These are phyloP conservation scores for Phaeosphaeria sp. DNA, from an alignment of 2,329 filamentous ascomycete genomes.

Conservation along the genomic window DNA sequence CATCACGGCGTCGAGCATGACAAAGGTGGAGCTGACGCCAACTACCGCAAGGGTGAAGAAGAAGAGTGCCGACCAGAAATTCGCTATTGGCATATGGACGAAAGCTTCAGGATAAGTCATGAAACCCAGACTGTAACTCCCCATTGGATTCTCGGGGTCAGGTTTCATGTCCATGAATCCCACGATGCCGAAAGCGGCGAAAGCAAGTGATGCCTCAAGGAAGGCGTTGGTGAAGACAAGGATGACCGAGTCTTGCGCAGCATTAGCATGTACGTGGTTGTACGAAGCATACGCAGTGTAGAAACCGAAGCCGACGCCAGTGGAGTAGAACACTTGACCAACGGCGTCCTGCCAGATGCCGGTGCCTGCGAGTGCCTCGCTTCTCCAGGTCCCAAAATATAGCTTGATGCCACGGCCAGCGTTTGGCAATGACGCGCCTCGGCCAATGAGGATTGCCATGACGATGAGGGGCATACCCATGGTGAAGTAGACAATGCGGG, in stretches of 20 bases:
- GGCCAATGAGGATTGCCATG: constrained; percentile 17
- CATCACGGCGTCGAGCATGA: constrained; percentile 61
- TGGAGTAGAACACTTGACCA: constrained; percentile 62
- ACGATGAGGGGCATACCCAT: constrained; percentile 27
- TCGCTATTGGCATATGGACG: constrained; percentile 59
- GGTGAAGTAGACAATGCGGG: constrained; percentile 27
- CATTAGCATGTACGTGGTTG: constrained; percentile 60
- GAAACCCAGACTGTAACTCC: constrained; percentile 61
- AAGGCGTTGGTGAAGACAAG: constrained; percentile 60
- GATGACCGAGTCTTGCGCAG: constrained; percentile 61
- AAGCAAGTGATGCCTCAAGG: constrained; percentile 57
- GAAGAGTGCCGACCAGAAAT: constrained; percentile 61
- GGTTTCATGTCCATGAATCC: constrained; percentile 50
- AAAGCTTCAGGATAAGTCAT: constrained; percentile 61
- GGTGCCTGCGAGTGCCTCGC: background rate
- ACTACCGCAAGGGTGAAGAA: constrained; percentile 63
- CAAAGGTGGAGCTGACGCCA: constrained; percentile 62
- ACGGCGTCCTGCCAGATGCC: constrained; percentile 61
- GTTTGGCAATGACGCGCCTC: constrained; percentile 17
- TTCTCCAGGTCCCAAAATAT: constrained; percentile 17
- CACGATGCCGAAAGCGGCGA: constrained; percentile 59
- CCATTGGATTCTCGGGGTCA: constrained; percentile 50
- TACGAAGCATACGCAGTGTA: constrained; percentile 64
- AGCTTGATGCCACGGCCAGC: constrained; percentile 13
- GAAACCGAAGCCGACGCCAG: constrained; percentile 55